These are phyloP conservation scores for Gnomoniopsis sp. DNA, from an alignment of 2,329 filamentous ascomycete genomes.

Conservation along the genomic window DNA sequence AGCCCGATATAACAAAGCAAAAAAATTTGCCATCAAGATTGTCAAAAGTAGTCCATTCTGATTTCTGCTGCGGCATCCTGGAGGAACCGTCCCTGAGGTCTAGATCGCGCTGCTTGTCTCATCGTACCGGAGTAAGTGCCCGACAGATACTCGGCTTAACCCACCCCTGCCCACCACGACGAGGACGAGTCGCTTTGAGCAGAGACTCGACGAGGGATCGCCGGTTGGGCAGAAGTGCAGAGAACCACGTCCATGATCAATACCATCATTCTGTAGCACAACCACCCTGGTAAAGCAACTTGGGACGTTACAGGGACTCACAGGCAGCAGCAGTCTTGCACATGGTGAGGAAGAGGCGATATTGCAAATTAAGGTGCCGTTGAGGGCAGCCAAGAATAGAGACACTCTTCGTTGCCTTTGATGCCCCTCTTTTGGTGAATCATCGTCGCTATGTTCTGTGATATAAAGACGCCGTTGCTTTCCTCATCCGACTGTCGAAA, in stretches of 20 bases:
- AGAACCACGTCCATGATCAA: neutral
- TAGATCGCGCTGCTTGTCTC: neutral
- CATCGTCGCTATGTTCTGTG: neutral
- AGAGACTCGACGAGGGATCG: neutral
- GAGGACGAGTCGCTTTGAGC: neutral
- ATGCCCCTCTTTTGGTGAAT: neutral
- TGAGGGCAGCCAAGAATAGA: neutral
- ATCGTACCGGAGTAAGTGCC: neutral
- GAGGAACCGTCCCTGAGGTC: neutral
- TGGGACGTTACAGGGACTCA: neutral
- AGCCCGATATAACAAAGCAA: neutral
- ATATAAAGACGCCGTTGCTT: neutral
- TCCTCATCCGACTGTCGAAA: neutral
- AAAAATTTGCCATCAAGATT: neutral
- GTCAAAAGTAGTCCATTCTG: neutral
- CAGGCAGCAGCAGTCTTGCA: neutral
- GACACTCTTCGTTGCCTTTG: neutral
- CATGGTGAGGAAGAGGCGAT: neutral
- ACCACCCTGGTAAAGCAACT: neutral
- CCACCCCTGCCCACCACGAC: neutral
- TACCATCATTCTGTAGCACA: neutral
- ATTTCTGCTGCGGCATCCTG: neutral
- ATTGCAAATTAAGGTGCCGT: neutral
- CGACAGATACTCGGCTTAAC: neutral
- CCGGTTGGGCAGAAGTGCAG: neutral